Percentiles rank a stretch among this genome's conserved stretches.
phyloP scores from a whole-genome alignment of 768 basidiomycete genomes.

The Boletus barrowsii region DNA sequence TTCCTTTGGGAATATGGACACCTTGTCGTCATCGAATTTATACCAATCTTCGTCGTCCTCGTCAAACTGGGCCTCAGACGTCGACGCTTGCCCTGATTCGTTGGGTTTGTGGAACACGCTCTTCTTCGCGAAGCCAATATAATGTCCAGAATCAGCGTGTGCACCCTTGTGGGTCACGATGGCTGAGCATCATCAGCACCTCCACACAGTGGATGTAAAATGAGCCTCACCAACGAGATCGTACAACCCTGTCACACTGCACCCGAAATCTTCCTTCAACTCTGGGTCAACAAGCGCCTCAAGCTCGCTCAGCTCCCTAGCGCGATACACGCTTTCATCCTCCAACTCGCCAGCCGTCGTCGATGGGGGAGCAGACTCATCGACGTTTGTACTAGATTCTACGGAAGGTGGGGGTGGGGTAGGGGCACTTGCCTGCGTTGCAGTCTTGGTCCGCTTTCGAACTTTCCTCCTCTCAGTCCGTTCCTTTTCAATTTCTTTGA shows the following conservation, averaged over 20 bases:
- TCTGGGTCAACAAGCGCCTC: slow-evolving; percentile 60
- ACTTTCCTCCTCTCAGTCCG: slow-evolving; percentile 80
- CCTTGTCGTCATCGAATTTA: slow-evolving; percentile 97
- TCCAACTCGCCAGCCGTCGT: slow-evolving; percentile 40
- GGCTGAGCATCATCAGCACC: slow-evolving; percentile 42
- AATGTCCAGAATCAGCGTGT: slow-evolving; percentile 92
- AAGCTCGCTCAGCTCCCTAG: slow-evolving; percentile 64
- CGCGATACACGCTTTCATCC: slow-evolving; percentile 62
- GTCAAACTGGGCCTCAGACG: background rate
- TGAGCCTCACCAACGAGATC: slow-evolving; percentile 77
- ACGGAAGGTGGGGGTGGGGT: slow-evolving; percentile 23
- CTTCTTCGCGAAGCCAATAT: slow-evolving; percentile 89
- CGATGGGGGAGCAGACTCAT: slow-evolving; percentile 37
- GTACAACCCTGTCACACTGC: slow-evolving; percentile 79
- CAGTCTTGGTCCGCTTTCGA: slow-evolving; percentile 65
- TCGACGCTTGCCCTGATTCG: background rate
- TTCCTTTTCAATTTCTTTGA: slow-evolving; percentile 82
- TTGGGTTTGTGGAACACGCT: slow-evolving; percentile 52
- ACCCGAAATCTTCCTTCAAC: slow-evolving; percentile 65
- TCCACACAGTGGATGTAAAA: background rate
- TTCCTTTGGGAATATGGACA: slow-evolving; percentile 79
- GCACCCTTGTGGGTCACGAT: slow-evolving; percentile 98
- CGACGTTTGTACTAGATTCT: slow-evolving; percentile 41
- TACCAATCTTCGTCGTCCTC: slow-evolving; percentile 79
- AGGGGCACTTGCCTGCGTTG: slow-evolving; percentile 8